Base-by-base conservation (phyloP, 148 eudicot genomes). In the Suaeda aralocaspica region DNA sequence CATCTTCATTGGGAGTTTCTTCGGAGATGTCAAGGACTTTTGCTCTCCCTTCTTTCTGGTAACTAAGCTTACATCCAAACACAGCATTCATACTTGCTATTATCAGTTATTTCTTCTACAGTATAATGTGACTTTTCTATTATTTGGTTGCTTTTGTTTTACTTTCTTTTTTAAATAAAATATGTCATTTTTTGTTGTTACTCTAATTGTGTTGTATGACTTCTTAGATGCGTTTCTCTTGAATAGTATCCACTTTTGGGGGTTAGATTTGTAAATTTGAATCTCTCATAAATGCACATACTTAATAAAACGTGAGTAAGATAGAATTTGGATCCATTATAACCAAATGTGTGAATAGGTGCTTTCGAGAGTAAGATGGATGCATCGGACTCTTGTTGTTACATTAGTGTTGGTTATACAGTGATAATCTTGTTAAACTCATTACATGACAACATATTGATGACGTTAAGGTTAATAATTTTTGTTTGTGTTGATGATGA, bases 11-110 rank as follows among this genome's bases (percentile, higher is more conserved):
- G 79, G 90, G 92, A 85, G 67, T 89, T 92, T 71, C 83, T 80
- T 73, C 71, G 79, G 69, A 77, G 77, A 77, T 89, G 89, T 70
- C 84, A 92, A 64, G 19, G 28, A 39, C 82, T 89, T 33, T 71
- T 92, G 11, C 88, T 89, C 72, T 80, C 84, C 65, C 72, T 89
- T 25, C 75, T 89, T 21, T 63, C 89, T 33, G 97, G 97, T 92
- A 62, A 78, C 62, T 11, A 19, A 26, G 15, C 13, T 2, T 26
- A 58, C 0, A 42, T 50, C 36, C 31, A 64, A 28, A 26, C 59
- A 44, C 3, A 36, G 24, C 70, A 73, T 67, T 78, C 48, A 63
- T 58, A 21, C 53, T 6, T 26, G 13, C 18, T 25, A 1, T 25
- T 8, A 53, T 50, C 55, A 22, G 15, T 24, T 53, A 53, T 14